phyloP scores from a whole-genome alignment of 2,329 filamentous ascomycete species.

The Epicoccum sorghinum region DNA sequence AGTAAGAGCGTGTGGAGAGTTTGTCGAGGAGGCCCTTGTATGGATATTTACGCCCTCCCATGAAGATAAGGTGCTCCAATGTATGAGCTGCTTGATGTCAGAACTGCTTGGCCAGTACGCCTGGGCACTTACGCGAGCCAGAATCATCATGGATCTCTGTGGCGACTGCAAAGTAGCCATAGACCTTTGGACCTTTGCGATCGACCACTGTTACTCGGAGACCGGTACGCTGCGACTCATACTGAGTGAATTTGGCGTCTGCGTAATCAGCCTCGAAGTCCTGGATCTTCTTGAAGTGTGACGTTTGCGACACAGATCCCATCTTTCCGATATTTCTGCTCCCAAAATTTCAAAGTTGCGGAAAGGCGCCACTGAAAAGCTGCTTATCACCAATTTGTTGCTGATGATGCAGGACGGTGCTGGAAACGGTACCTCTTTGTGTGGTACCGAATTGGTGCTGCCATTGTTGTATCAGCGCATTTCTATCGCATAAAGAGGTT shows the following conservation, averaged over 20 bases:
- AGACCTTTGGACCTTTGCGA: slow-evolving; percentile 85
- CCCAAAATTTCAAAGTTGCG: not conserved
- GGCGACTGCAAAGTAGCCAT: slow-evolving; percentile 92
- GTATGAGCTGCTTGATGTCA: slow-evolving; percentile 51
- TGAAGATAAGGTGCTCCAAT: slow-evolving; percentile 60
- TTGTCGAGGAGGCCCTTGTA: slow-evolving; percentile 97
- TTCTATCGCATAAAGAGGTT: not conserved
- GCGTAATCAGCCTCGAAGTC: slow-evolving; percentile 90
- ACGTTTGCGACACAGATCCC: slow-evolving; percentile 46
- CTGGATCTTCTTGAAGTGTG: slow-evolving; percentile 81
- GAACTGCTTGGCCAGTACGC: not conserved
- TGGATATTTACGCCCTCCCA: slow-evolving; percentile 86
- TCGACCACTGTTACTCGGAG: slow-evolving; percentile 95
- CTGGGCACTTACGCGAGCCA: slow-evolving; percentile 65
- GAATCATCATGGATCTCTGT: slow-evolving; percentile 99
- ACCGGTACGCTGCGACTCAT: slow-evolving; percentile 92
- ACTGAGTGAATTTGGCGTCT: slow-evolving; percentile 85
- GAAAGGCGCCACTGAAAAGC: not conserved
- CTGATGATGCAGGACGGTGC: slow-evolving; percentile 6
- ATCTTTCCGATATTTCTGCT: slow-evolving; percentile 28
- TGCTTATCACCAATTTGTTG: slow-evolving; percentile 1
- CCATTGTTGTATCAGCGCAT: slow-evolving; percentile 37
- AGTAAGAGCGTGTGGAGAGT: slow-evolving; percentile 90
- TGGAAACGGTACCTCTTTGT: slow-evolving; percentile 32
- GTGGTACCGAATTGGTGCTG: slow-evolving; percentile 32